Evolutionary conservation across 2,329 filamentous ascomycete species (phyloP).

Genomic region (Beauveria caledonica): DNA sequence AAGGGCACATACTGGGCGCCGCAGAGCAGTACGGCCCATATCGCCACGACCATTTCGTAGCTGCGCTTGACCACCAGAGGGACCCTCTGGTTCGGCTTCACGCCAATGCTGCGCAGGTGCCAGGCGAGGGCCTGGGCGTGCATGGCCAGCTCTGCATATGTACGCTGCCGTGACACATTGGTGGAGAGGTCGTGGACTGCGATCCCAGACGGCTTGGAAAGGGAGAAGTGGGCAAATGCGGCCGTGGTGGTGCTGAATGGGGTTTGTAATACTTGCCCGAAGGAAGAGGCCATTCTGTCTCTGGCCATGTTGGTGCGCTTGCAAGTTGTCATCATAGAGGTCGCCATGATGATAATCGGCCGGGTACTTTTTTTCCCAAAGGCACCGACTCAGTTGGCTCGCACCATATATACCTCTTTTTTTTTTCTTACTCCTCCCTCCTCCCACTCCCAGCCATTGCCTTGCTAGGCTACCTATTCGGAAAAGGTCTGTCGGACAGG

Average conservation of each 20-base stretch:
- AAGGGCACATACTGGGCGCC: constrained; percentile 53
- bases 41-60: constrained; percentile 49
- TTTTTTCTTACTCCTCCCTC: no score
- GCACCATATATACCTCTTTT: no score
- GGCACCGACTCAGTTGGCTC: neutral
- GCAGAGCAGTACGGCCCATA: constrained; percentile 46
- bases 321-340: constrained; percentile 1
- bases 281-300: constrained; percentile 12
- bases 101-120: constrained; percentile 29
- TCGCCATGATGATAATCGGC: neutral
- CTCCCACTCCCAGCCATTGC: no score
- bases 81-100: constrained; percentile 37
- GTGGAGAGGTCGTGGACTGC: constrained; percentile 31
- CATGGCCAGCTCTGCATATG: constrained; percentile 36
- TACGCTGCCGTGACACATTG: constrained; percentile 25
- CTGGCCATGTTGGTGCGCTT: constrained; percentile 9
- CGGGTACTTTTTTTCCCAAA: neutral
- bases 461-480: no score
- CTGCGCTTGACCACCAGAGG: constrained; percentile 48
- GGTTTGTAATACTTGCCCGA: constrained; percentile 18
- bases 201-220: constrained; percentile 26
- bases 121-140: constrained; percentile 34
- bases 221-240: constrained; percentile 31
- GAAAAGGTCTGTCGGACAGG: neutral
- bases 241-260: constrained; percentile 32